A percentile compares a stretch with the other conserved stretches of the same genome.
These are phyloP conservation scores for Euphorbia pulcherrima DNA, from an alignment of 345 rosid genomes.

Conservation along the genomic window DNA sequence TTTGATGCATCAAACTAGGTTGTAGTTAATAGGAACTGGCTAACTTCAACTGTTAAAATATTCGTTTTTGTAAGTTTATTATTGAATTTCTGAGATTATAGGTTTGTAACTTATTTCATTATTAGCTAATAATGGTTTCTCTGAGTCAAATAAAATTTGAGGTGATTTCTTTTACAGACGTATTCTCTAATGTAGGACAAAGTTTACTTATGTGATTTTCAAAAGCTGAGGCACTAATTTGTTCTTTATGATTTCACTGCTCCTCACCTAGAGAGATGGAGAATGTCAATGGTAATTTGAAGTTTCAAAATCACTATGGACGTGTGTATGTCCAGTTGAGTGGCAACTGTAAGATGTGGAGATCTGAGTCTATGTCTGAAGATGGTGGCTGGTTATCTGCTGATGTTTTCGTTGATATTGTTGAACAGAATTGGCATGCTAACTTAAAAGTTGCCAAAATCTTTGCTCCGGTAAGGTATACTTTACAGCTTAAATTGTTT, in stretches of 20 bases:
- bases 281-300: conserved; percentile 71
- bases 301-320: conserved; percentile 85
- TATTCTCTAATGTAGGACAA: neutral
- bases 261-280: conserved; percentile 66
- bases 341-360: conserved; percentile 90
- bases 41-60: neutral
- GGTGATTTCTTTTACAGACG: neutral
- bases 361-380: conserved; percentile 63
- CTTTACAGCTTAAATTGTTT: conserved; percentile 13
- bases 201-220: neutral
- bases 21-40: neutral
- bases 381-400: conserved; percentile 92
- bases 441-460: conserved; percentile 74
- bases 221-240: conserved; percentile 3
- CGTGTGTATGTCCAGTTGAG: conserved; percentile 70
- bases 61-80: neutral
- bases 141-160: neutral
- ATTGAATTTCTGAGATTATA: neutral
- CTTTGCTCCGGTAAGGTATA: conserved; percentile 83
- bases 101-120: neutral
- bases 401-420: conserved; percentile 77
- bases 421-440: conserved; percentile 92
- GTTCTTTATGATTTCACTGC: conserved; percentile 23
- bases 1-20: neutral
- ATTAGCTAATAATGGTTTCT: neutral